Conservation (phyloP, 179 eudicot genomes). For the Silene noctiflora region DNA sequence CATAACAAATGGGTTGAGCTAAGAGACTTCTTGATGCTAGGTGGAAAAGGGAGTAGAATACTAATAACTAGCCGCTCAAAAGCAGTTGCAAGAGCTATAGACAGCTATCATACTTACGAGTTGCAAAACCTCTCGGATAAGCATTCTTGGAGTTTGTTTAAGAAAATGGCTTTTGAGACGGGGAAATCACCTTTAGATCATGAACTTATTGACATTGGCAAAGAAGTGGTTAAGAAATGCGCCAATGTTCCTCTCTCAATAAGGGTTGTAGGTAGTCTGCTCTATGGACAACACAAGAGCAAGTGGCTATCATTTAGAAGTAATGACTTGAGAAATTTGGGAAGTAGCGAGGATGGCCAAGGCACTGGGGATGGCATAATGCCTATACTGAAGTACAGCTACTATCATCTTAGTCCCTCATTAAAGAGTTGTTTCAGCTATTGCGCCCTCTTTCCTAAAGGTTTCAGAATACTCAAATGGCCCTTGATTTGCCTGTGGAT, state of each 20-base stretch:
- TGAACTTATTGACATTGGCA: conserved; percentile 7
- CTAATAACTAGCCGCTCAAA: conserved; percentile 16
- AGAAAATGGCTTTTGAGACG: conserved; percentile 9
- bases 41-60: conserved; percentile 16
- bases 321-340: background rate
- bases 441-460: conserved; percentile 23
- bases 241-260: conserved; percentile 21
- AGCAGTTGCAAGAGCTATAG: conserved; percentile 9
- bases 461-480: no score
- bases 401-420: background rate
- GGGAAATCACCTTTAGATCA: background rate
- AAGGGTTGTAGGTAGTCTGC: conserved; percentile 15
- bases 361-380: conserved; percentile 5
- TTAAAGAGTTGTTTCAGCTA: conserved; percentile 23
- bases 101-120: background rate
- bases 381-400: conserved; percentile 13
- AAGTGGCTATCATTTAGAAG: conserved; percentile 13
- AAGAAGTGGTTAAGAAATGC: conserved; percentile 20
- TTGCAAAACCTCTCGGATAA: conserved; percentile 13
- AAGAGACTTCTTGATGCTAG: background rate
- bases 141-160: conserved; percentile 15
- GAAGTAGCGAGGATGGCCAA: background rate
- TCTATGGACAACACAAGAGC: background rate
- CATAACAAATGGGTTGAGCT: conserved; percentile 15
- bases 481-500: conserved; percentile 20